A percentile compares a stretch with the other conserved stretches of the same genome.
Evolutionary conservation across 441 rosid species (phyloP).

Genomic region (Jatropha podagrica): DNA sequence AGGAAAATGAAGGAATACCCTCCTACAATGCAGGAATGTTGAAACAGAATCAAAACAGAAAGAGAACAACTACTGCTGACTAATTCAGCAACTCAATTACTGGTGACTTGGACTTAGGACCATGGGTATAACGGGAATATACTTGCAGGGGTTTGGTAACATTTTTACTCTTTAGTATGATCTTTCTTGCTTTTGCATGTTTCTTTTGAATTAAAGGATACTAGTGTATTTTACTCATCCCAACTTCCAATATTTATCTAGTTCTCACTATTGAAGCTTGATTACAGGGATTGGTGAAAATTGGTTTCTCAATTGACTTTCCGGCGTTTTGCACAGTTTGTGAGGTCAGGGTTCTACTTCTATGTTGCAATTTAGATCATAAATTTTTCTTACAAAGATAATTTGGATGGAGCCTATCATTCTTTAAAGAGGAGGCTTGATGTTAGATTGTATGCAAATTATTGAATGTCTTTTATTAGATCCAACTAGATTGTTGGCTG

Average conservation of each 20-base stretch:
- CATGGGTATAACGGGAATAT: too few species aligned
- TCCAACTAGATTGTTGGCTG: background rate
- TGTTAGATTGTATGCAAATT: background rate
- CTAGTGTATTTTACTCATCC: too few species aligned
- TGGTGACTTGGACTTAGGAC: too few species aligned
- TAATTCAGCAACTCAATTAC: too few species aligned
- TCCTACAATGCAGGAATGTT: too few species aligned
- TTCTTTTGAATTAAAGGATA: background rate
- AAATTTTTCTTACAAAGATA: background rate
- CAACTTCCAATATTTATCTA: background rate
- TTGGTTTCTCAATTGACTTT: conserved; percentile 60
- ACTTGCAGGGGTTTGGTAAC: too few species aligned
- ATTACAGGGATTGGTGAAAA: conserved; percentile 58
- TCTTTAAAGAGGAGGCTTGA: conserved; percentile 5
- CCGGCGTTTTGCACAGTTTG: conserved; percentile 66
- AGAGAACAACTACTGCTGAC: too few species aligned
- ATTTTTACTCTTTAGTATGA: background rate
- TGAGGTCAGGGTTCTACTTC: conserved; percentile 42
- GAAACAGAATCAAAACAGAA: too few species aligned
- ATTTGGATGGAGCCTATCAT: background rate
- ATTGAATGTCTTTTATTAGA: background rate
- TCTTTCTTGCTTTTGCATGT: background rate
- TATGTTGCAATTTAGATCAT: background rate
- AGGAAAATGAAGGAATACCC: too few species aligned
- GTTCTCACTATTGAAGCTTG: conserved; percentile 15